Percentiles rank a stretch among this genome's conserved stretches.
phyloP scores from a whole-genome alignment of 1,284 basidiomycete species.

The Phellopilus nigrolimitatus region DNA sequence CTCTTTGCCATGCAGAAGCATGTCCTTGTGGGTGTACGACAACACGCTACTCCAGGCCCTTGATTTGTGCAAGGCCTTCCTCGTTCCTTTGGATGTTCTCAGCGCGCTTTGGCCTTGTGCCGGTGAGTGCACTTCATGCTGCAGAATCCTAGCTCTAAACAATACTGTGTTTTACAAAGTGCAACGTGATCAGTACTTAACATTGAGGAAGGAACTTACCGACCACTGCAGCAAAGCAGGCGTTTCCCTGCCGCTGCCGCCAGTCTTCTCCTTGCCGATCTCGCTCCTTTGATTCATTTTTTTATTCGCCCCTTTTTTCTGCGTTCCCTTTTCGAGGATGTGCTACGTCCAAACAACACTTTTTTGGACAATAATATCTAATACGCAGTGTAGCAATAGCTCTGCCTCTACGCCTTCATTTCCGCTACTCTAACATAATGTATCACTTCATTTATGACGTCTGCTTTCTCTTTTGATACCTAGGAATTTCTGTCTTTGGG shows the following conservation, averaged over 20 bases:
- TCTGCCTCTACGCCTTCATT: not conserved
- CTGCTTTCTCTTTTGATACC: not conserved
- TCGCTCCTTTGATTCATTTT: constrained; percentile 7
- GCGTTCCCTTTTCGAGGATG: not conserved
- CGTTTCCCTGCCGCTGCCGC: constrained; percentile 20
- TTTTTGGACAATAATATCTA: too few species aligned
- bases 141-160: not conserved
- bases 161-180: constrained; percentile 7
- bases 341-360: too few species aligned
- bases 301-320: not conserved
- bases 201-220: constrained; percentile 21
- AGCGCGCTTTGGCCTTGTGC: constrained; percentile 67
- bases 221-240: constrained; percentile 22
- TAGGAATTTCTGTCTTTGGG: not conserved
- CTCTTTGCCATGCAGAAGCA: constrained; percentile 40
- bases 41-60: constrained; percentile 51
- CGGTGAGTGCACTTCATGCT: constrained; percentile 36
- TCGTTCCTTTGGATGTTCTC: constrained; percentile 59
- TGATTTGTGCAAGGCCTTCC: constrained; percentile 61
- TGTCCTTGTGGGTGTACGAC: constrained; percentile 63
- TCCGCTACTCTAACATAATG: not conserved
- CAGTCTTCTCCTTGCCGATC: constrained; percentile 7
- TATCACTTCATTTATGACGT: not conserved
- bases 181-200: constrained; percentile 22
- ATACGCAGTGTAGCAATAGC: constrained; percentile 12